Base-by-base conservation (phyloP, 805 yeast species). In the Kazachstania viticola region DNA sequence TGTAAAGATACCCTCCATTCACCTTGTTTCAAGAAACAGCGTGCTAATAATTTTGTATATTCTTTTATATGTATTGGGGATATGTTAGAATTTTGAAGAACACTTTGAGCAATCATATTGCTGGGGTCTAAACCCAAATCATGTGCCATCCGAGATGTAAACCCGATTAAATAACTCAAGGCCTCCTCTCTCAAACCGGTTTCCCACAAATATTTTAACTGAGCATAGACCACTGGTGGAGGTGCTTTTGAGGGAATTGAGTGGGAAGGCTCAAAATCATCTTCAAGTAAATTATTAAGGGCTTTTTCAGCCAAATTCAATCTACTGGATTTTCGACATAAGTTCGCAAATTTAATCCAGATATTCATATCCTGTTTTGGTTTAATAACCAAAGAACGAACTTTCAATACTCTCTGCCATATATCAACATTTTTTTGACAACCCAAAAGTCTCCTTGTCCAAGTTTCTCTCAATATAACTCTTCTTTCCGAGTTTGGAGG, bases 291-390 rank as follows among this genome's bases (percentile, higher is more conserved):
- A 5, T 75, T 69, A 45, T 81, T 79, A 44, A 88, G 63, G 0
- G 96, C 81, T 53, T 84, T 84, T 49, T 88, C 95, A 3, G 97
- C 95, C 34, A 88, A 62, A 11, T 87, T 87, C 35, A 83, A 60
- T 38, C 96, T 67, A 8, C 94, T 94, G 17, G 94, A 79, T 58
- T 87, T 88, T 39, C 96, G 71, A 54, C 96, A 87, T 37, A 88
- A 63, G 48, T 88, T 88, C 16, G 97, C 96, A 64, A 87, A 88
- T 55, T 87, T 88, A 46, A 88, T 87, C 95, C 96, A 84, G 74
- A 85, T 84, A 31, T 80, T 88, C 94, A 88, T 81, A 53, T 88
- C 96, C 46, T 87, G 93, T 42, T 85, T 82, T 2, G 97, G 97
- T 39, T 78, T 77, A 31, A 88, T 81, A n/a, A 88, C 96, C 34